Percentiles rank a stretch among this genome's conserved stretches.
phyloP scores from a whole-genome alignment of 2,329 filamentous ascomycete species.

The Dactylellina parvicollis region DNA sequence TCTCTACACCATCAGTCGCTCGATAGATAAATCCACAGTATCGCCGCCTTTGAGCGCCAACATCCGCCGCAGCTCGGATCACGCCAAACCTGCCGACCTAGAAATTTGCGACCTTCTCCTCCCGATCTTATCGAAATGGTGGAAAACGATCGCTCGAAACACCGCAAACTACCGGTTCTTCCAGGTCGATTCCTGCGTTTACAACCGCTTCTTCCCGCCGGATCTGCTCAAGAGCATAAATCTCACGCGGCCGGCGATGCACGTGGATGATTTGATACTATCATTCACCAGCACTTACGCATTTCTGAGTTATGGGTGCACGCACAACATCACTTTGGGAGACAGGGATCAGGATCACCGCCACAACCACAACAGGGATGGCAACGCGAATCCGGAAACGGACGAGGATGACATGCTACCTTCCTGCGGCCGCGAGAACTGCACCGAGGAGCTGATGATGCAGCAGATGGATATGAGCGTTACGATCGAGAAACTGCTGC shows the following conservation, averaged over 20 bases:
- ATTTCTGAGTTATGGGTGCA: conserved; percentile 45
- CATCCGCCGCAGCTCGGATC: not conserved
- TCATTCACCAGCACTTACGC: conserved; percentile 49
- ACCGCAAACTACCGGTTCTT: conserved; percentile 48
- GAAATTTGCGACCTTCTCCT: conserved; percentile 42
- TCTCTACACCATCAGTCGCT: conserved; percentile 35
- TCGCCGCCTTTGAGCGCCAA: not conserved
- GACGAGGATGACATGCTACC: conserved; percentile 23
- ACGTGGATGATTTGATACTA: conserved; percentile 43
- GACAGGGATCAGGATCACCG: conserved; percentile 10
- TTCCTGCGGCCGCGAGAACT: not conserved
- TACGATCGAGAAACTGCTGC: conserved; percentile 45
- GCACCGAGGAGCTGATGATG: conserved; percentile 3
- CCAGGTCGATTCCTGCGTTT: conserved; percentile 48
- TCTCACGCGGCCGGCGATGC: conserved; percentile 39
- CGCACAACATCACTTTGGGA: conserved; percentile 37
- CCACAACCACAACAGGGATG: conserved; percentile 11
- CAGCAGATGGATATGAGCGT: conserved; percentile 31
- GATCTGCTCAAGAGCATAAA: conserved; percentile 41
- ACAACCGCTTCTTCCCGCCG: conserved; percentile 49
- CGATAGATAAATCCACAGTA: conserved; percentile 23
- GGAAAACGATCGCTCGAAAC: conserved; percentile 51
- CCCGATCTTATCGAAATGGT: conserved; percentile 50
- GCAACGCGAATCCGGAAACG: not conserved
- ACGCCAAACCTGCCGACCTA: conserved; percentile 6